Base-by-base conservation (phyloP, 257 asterid genomes). In the Catharanthus roseus region DNA sequence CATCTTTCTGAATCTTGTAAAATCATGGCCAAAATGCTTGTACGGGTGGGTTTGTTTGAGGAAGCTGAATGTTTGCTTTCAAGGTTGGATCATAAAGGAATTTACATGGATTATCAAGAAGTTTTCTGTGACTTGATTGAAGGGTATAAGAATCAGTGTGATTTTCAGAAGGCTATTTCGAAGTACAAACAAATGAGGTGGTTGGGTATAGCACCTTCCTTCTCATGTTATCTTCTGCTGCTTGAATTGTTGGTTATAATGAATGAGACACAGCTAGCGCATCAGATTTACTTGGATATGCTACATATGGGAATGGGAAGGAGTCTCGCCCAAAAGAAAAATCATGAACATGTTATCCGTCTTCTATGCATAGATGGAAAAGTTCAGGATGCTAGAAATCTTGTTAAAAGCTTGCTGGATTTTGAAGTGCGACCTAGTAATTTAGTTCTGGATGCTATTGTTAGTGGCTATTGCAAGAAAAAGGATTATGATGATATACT, bases 11-110 rank as follows among this genome's bases (percentile, higher is more conserved):
- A 23, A 55, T 82, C 96, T 36, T 86, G 89, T 74, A 84, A 82
- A 72, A 83, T 91, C 72, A 91, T 95, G 92, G 90, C 93, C 19
- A 77, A 88, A 31, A 77, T 91, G 88, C 93, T 95, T 76, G 93
- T 82, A 41, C 90, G 75, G 65, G 85, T 75, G 42, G 85, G 89
- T 58, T 74, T 81, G 67, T 85, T 77, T 77, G 67, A 68, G 65
- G 95, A 91, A 78, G 86, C 78, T 63, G 99, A 95, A 58, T 72
- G 10, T 49, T 78, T 91, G 90, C 85, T 89, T 67, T 83, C 96
- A 16, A 77, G 85, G 77, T 77, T 80, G 78, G 91, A 83, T 74
- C 71, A 72, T 74, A 80, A 78, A 72, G 86, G 80, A 79, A n/a
- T 81, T 86, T 77, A 82, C 73, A 70, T 87, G 96, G 96, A 84